phyloP scores from a whole-genome alignment of 179 eudicot species.

The Vitellaria paradoxa region DNA sequence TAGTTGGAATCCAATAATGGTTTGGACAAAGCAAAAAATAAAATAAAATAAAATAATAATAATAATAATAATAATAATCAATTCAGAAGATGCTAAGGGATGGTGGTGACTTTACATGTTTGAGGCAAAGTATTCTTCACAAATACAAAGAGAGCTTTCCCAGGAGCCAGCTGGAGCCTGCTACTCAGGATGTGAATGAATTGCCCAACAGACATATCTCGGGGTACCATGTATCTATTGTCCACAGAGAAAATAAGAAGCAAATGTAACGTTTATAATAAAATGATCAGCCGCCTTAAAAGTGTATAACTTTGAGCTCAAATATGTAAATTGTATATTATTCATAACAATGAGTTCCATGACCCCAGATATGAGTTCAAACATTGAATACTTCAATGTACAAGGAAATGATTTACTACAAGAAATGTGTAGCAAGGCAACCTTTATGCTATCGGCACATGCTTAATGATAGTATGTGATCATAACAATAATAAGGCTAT shows the following conservation, averaged over 20 bases:
- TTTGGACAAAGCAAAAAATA: neutral
- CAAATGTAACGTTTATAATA: neutral
- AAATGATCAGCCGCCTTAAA: neutral
- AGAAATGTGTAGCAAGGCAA: neutral
- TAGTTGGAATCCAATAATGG: too few relatives aligned
- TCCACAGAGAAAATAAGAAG: conserved; percentile 1
- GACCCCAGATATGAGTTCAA: neutral
- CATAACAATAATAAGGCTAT: neutral
- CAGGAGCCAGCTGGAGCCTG: conserved; percentile 81
- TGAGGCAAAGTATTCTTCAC: conserved; percentile 84
- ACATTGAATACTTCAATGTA: neutral
- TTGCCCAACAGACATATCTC: conserved; percentile 91
- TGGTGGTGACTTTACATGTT: conserved; percentile 52
- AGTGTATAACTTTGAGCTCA: neutral
- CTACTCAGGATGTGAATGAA: conserved; percentile 74
- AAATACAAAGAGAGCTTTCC: conserved; percentile 89
- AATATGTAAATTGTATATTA: neutral
- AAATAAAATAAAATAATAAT: neutral
- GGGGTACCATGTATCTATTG: conserved; percentile 77
- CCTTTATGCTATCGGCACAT: neutral
- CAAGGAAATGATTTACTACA: neutral
- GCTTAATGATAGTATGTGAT: neutral
- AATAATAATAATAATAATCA: neutral
- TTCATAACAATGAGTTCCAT: neutral
- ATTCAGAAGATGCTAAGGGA: neutral